phyloP scores from a whole-genome alignment of 371 early-diverging fungal genomes.

The Coelomomyces lativittatus region DNA sequence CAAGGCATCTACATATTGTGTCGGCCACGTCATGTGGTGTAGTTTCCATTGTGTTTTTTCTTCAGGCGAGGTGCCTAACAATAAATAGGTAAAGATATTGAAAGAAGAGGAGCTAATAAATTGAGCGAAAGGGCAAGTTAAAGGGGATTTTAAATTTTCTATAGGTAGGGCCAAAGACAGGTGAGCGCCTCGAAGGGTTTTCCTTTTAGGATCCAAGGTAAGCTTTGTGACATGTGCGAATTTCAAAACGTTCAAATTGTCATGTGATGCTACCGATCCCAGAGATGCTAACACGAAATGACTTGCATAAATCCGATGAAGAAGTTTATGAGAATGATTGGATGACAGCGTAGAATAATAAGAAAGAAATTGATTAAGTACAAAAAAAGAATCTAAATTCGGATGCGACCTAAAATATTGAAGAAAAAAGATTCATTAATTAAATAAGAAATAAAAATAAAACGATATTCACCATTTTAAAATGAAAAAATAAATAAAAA shows the following conservation, averaged over 20 bases:
- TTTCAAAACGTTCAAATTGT: slow-evolving; percentile 43
- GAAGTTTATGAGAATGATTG: slow-evolving; percentile 5
- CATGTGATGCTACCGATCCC: slow-evolving; percentile 43
- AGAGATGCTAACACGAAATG: slow-evolving; percentile 17
- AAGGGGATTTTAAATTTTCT: slow-evolving; percentile 24
- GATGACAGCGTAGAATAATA: slow-evolving; percentile 2
- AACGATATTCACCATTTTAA: neutral
- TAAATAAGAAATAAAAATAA: neutral
- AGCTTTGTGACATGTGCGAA: slow-evolving; percentile 46
- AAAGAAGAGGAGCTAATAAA: slow-evolving; percentile 29
- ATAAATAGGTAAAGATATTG: slow-evolving; percentile 44
- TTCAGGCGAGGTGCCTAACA: slow-evolving; percentile 13
- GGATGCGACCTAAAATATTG: neutral
- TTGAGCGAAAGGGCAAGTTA: too few relatives aligned
- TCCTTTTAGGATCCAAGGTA: slow-evolving; percentile 15
- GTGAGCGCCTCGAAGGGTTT: slow-evolving; percentile 23
- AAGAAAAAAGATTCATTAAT: neutral
- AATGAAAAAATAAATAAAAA: neutral
- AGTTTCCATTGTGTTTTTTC: slow-evolving; percentile 9
- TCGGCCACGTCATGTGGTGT: neutral
- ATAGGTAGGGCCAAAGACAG: slow-evolving; percentile 44
- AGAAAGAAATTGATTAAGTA: neutral
- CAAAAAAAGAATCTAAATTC: neutral
- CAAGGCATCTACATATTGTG: slow-evolving; percentile 7
- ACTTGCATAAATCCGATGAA: slow-evolving; percentile 5